Percentiles rank a stretch among this genome's conserved stretches.
Evolutionary conservation across 2,329 filamentous ascomycete species (phyloP).

Genomic region (Akanthomyces dipterigenus): DNA sequence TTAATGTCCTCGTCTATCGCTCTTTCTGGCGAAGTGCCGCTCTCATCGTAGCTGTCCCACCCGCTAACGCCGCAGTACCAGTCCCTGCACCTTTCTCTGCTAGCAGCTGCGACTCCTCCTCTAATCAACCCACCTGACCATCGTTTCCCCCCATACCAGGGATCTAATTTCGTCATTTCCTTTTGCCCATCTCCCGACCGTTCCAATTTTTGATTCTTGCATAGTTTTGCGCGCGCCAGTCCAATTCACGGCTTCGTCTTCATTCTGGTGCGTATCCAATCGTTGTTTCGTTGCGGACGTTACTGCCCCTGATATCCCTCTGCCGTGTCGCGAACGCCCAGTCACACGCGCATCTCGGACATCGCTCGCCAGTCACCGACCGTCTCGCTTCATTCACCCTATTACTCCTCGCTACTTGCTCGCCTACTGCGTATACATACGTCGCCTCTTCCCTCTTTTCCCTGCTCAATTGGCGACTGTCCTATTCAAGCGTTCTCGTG

Average conservation of each 20-base stretch:
- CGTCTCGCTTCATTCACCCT: conserved; percentile 3
- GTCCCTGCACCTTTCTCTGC: neutral
- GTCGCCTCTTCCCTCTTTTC: neutral
- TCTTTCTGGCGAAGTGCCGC: too few species aligned
- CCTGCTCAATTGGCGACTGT: neutral
- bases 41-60: neutral
- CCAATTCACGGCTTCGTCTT: neutral
- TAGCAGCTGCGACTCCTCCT: neutral
- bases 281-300: neutral
- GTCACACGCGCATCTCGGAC: conserved; percentile 3
- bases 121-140: neutral
- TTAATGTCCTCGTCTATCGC: too few species aligned
- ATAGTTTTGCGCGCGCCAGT: neutral
- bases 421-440: neutral
- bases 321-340: neutral
- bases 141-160: neutral
- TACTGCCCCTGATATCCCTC: neutral
- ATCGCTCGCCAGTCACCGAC: neutral
- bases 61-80: neutral
- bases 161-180: conserved; percentile 12
- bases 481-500: neutral
- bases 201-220: conserved; percentile 5
- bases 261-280: neutral
- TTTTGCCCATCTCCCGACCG: conserved; percentile 8
- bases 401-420: conserved; percentile 10